Conservation (phyloP, 148 eudicot species). For the Chenopodium suecicum region DNA sequence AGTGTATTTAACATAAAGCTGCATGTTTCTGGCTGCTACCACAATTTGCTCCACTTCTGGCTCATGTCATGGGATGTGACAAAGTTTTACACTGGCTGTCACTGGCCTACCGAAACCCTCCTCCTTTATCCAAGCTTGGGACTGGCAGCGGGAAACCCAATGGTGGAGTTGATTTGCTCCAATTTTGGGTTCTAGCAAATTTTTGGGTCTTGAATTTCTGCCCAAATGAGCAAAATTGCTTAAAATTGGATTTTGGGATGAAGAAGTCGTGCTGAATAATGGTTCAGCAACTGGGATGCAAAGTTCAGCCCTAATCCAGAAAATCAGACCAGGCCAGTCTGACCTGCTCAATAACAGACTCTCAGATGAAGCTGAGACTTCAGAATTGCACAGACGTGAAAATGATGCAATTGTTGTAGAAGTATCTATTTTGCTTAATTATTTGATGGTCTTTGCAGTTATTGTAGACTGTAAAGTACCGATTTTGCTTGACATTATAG, state of each 20-base stretch:
- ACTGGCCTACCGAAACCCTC: too few relatives aligned
- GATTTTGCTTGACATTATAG: too few relatives aligned
- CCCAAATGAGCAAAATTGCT: not conserved
- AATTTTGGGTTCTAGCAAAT: not conserved
- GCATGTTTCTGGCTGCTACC: not conserved
- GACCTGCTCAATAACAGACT: not conserved
- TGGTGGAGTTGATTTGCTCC: too few relatives aligned
- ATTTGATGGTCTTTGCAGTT: not conserved
- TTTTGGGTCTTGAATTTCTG: not conserved
- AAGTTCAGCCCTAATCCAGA: not conserved
- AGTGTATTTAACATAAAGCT: not conserved
- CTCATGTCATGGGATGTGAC: too few relatives aligned
- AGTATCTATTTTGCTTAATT: not conserved
- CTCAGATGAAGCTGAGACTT: not conserved
- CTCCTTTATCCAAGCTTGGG: too few relatives aligned
- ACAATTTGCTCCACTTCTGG: not conserved
- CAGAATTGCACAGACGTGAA: not conserved
- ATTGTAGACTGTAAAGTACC: not conserved
- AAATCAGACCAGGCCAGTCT: not conserved
- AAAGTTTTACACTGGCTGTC: too few relatives aligned
- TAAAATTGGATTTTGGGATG: not conserved
- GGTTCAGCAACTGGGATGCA: not conserved
- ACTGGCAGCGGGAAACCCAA: too few relatives aligned
- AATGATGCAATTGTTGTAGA: not conserved
- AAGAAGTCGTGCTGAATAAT: not conserved